A percentile compares a stretch with the other conserved stretches of the same genome.
These are phyloP conservation scores for Apiospora phragmitis DNA, from an alignment of 2,329 filamentous ascomycete species.

Conservation along the genomic window DNA sequence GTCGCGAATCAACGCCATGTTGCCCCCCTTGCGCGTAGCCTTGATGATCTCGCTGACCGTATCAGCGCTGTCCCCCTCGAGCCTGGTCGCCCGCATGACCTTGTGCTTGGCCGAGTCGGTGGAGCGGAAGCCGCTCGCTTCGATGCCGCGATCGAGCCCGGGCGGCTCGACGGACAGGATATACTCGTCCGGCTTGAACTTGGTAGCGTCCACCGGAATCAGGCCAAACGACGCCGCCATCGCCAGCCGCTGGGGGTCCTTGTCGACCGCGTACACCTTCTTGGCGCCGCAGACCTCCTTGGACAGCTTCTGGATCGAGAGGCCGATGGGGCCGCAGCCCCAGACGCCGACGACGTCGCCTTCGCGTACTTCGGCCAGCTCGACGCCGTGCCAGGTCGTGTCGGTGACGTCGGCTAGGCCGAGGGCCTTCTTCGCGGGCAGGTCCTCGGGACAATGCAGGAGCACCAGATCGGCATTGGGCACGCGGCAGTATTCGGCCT, in stretches of 20 bases:
- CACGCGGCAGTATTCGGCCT: conserved; percentile 36
- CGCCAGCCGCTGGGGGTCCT: conserved; percentile 30
- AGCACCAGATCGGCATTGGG: conserved; percentile 34
- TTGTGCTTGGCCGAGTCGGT: conserved; percentile 23
- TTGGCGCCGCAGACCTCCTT: conserved; percentile 28
- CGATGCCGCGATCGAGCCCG: conserved; percentile 28
- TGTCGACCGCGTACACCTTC: conserved; percentile 35
- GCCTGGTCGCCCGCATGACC: conserved; percentile 22
- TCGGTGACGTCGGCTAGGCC: conserved; percentile 31
- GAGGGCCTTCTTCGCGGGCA: conserved; percentile 30
- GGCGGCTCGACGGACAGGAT: no score
- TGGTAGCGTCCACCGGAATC: no score
- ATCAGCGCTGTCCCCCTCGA: conserved; percentile 30
- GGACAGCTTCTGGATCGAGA: conserved; percentile 30
- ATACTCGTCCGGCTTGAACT: no score
- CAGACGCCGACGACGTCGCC: conserved; percentile 33
- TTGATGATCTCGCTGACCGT: conserved; percentile 30
- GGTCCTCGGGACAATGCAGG: conserved; percentile 27
- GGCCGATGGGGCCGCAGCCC: conserved; percentile 33
- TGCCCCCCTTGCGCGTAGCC: conserved; percentile 30
- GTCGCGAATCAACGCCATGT: conserved; percentile 30
- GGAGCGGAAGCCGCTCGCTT: conserved; percentile 31
- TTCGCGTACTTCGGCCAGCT: conserved; percentile 31
- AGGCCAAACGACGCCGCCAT: neutral
- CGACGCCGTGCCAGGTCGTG: conserved; percentile 31